Evolutionary conservation across 2,329 filamentous ascomycete species (phyloP), one percentile per base, ranked within the genome.

Genomic region (Didymellaceae sp.): DNA sequence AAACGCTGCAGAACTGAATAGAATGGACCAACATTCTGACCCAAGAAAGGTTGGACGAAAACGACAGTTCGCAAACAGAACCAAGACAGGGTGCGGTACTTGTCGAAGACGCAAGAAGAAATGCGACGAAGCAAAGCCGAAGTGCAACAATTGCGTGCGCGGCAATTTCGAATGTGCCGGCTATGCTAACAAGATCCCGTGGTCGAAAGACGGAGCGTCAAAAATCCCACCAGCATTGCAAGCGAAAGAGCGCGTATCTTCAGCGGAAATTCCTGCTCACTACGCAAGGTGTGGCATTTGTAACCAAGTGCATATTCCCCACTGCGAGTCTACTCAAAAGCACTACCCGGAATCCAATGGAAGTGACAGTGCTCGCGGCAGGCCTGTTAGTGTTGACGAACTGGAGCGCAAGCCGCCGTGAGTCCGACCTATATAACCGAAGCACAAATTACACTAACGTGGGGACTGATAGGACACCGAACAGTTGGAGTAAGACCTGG

Each of bases 71-170:
- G 96, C 91, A 76, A 96, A 97, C 73, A 84, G 93, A 52, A 97
- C 93, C 16, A 97, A 97, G 77, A 97, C 92, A 8, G 91, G 92
- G 24, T 97, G 93, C 72, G 85, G 96, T 75, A 97, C 93, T 5
- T 97, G 93, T 72, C 83, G 93, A 53, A 85, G 85, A 69, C 84
- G 93, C 52, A 97, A 97, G 82, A 97, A 97, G 85, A 97, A 97
- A 76, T 97, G 94, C 69, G 93, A 97, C 70, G 94, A 97, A 77
- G 84, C 83, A 45, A 95, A 96, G 73, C 94, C 94, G 20, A 86
- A 91, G 73, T 97, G 94, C 95, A 80, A 87, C 70, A 97, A 99
- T 67, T 99, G 94, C 75, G 81, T 89, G 47, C 88, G 91, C 54
- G 93, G 94, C 34, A 90, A 90, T 13, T 97, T 97, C 71, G 79